Evolutionary conservation across 2,329 filamentous ascomycete species (phyloP), one percentile per base, ranked within the genome.

Genomic region (Lachnum nothofagi): DNA sequence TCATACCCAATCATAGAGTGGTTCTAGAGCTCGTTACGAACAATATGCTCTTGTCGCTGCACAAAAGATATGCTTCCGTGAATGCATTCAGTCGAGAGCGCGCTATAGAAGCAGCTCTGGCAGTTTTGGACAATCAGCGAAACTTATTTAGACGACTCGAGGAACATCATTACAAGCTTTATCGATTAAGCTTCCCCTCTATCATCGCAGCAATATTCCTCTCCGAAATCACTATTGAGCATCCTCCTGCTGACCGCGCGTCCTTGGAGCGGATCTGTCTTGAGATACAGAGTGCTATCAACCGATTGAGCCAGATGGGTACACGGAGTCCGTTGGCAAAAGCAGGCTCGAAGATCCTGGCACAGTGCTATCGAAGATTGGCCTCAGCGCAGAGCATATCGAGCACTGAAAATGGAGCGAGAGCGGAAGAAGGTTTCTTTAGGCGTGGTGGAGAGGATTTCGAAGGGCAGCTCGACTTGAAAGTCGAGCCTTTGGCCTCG

Each of bases 121-220:
- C 25, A 7, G 7, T 29, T 29, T 12, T 29, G 25, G 12, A 12
- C 25, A 29, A 12, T 29, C 25, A 29, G 25, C 25, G 12, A 12
- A 29, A 7, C 7, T 7, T 29, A 7, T 29, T 29, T 12, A 12
- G 6, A 12, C 25, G 6, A 6, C 12, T 29, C 6, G 7, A 6
- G 12, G 25, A 29, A 12, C 25, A 29, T 12, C 6, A 7, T 6
- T 29, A 29, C 25, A 29, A 29, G 25, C 25, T 29, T 12, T 29
- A 29, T 12, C 7, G 25, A 6, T 12, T 29, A 42, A 9, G n/a
- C 43, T 48, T 48, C 25, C 35, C 3, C 23, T 42, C 46, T 12
- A 48, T 48, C 16, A 29, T 42, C 19, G 46, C 46, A 12, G 38
- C 39, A 10, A 37, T 31, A 6, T 42, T 48, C 23, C 35, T 48